These are phyloP conservation scores for Boletus sp. DNA, from an alignment of 768 basidiomycete species.

Conservation along the genomic window DNA sequence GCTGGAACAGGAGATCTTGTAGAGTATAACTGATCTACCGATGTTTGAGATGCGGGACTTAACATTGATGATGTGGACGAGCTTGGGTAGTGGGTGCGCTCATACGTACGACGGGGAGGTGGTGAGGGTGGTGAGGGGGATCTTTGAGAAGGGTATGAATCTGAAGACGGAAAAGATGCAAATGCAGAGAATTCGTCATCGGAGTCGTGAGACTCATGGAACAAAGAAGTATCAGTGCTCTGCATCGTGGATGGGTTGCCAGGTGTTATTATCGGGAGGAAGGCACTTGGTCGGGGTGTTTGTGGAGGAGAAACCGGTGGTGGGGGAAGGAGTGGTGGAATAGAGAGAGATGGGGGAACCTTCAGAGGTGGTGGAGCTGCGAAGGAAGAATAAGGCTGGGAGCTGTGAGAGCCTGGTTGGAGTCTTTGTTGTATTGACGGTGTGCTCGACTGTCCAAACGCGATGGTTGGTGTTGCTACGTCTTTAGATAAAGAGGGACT, in stretches of 20 bases:
- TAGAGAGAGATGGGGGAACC: conserved; percentile 21
- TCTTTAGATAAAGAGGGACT: conserved; percentile 12
- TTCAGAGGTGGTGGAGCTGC: conserved; percentile 24
- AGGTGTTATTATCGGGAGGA: conserved; percentile 4
- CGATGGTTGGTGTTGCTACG: not conserved
- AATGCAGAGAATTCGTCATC: conserved; percentile 55
- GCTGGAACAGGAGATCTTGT: conserved; percentile 20
- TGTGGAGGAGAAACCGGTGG: conserved; percentile 31
- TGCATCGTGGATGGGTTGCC: conserved; percentile 8
- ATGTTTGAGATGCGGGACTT: conserved; percentile 24
- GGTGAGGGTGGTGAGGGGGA: conserved; percentile 28
- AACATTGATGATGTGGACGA: conserved; percentile 25
- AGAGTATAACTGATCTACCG: conserved; percentile 18
- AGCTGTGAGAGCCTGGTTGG: conserved; percentile 17
- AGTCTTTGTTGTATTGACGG: conserved; percentile 11
- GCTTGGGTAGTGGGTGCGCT: conserved; percentile 20
- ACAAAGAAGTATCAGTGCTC: conserved; percentile 1
- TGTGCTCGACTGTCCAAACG: conserved; percentile 1
- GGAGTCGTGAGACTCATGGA: conserved; percentile 28
- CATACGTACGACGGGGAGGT: conserved; percentile 26
- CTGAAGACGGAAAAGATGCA: conserved; percentile 25
- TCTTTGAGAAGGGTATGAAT: conserved; percentile 10
- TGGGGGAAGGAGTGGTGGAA: conserved; percentile 31
- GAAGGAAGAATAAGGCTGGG: conserved; percentile 18
- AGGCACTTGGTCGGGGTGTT: conserved; percentile 25